Evolutionary conservation across 768 basidiomycete species (phyloP), one percentile per base, ranked within the genome.

Genomic region (Polyporus arcularius): DNA sequence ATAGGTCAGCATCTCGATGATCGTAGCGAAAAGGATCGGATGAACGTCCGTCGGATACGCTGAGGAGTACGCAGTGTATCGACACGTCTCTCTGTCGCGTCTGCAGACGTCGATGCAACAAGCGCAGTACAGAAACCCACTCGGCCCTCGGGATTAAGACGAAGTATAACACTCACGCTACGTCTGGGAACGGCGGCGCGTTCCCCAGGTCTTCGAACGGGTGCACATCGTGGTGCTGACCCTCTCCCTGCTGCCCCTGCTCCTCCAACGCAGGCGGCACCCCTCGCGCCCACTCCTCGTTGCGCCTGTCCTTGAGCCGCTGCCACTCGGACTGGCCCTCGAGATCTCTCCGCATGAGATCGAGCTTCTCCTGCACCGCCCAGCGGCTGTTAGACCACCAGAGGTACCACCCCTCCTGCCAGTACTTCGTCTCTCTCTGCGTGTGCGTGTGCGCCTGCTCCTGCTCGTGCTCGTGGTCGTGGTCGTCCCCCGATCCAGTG

Each of bases 381-480:
- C 76, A 77, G 50, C 79, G 76, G 51, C 79, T 84, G 55, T 77
- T 78, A 15, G 82, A 82, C 53, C 83, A 80, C 88, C 89, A 91
- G 43, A 92, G 66, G 68, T 92, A 92, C 81, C 82, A 88, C 4
- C 90, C 89, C 66, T 86, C 84, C 57, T 89, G 80, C 90, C 90
- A 92, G 66, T 82, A 80, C 63, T 81, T 84, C 43, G 75, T 77
- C 21, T 81, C 76, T 41, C 62, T 73, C 59, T 58, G 73, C 26
- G 67, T 12, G 31, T 31, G 11, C 26, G 58, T 18, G 28, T 28
- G 46, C 38, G 15, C 57, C 15, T 30, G 64, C 63, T 18, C 65
- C 54, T 15, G n/a, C 2, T 52, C 54, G 51, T 43, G n/a, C 63
- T 41, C 40, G 26, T 18, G 31, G 14, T 12, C 16, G 52, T 40